These are phyloP conservation scores for Austroboletus eburneus DNA, from an alignment of 768 basidiomycete genomes.

Conservation along the genomic window DNA sequence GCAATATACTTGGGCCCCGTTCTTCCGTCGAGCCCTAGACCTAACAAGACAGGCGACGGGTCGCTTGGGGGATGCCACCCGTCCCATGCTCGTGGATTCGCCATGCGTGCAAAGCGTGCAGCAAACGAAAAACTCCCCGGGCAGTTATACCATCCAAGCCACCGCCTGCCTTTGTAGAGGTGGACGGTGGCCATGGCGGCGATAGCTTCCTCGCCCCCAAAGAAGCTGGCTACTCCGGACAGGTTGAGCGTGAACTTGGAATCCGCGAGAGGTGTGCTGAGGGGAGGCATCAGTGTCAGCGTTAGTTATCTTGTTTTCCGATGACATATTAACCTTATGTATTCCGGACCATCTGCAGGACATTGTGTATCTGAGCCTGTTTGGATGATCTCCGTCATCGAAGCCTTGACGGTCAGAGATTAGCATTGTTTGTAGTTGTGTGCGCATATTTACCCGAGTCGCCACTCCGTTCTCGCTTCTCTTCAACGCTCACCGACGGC, in stretches of 20 bases:
- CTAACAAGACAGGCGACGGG: conserved; percentile 20
- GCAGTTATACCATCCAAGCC: conserved; percentile 37
- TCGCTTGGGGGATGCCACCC: conserved; percentile 19
- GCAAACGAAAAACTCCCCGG: conserved; percentile 32
- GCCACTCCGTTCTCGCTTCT: background rate
- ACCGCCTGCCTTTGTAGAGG: conserved; percentile 29
- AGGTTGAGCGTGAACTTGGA: conserved; percentile 21
- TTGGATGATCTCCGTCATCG: conserved; percentile 4
- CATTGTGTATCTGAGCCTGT: too few relatives aligned
- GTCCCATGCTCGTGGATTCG: conserved; percentile 23
- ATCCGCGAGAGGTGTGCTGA: conserved; percentile 8
- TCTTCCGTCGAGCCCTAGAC: conserved; percentile 28
- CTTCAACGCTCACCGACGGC: conserved; percentile 6
- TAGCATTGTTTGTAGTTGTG: conserved; percentile 16
- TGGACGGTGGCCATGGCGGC: conserved; percentile 34
- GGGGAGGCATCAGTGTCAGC: conserved; percentile 24
- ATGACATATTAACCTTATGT: too few relatives aligned
- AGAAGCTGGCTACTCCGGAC: conserved; percentile 32
- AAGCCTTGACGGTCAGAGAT: too few relatives aligned
- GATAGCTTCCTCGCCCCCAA: conserved; percentile 34
- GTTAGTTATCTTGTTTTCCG: background rate
- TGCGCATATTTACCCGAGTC: conserved; percentile 14
- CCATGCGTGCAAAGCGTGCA: conserved; percentile 28
- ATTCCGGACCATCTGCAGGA: too few relatives aligned
- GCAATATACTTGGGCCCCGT: conserved; percentile 26